phyloP scores from a whole-genome alignment of 345 rosid species.

The Acer campestre region DNA sequence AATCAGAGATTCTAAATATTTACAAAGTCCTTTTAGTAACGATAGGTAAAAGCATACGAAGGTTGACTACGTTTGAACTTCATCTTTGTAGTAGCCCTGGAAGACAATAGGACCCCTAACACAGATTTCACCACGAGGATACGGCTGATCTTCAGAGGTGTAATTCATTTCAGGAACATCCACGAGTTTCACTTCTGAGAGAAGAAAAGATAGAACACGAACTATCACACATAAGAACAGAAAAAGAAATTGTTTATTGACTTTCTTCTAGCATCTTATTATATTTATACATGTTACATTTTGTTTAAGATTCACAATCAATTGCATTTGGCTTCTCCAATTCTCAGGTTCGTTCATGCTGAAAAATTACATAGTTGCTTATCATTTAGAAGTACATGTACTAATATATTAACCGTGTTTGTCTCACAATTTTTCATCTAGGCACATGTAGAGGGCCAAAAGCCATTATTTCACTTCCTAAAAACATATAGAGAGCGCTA shows the following conservation, averaged over 20 bases:
- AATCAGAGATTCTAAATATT: constrained; percentile 15
- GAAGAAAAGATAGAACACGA: constrained; percentile 1
- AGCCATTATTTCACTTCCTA: neutral
- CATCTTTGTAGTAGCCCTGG: constrained; percentile 85
- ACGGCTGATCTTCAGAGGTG: constrained; percentile 81
- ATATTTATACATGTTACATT: neutral
- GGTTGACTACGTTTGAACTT: constrained; percentile 65
- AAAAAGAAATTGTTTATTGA: neutral
- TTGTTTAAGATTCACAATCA: neutral
- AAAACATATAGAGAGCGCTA: no score
- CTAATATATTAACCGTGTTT: neutral
- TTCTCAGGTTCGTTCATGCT: neutral
- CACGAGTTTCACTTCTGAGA: constrained; percentile 81
- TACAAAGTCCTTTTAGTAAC: constrained; percentile 4
- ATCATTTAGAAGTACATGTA: neutral
- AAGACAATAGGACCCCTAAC: constrained; percentile 86
- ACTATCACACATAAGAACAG: constrained; percentile 8
- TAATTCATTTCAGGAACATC: constrained; percentile 98
- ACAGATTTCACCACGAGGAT: constrained; percentile 95
- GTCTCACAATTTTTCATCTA: neutral
- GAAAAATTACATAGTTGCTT: neutral
- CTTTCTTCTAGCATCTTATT: neutral
- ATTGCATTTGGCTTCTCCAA: neutral
- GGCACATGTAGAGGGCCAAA: neutral
- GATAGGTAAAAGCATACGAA: constrained; percentile 13